Evolutionary conservation across 306 rosid genomes (phyloP), one percentile per base, ranked within the genome.

Genomic region (Prunus mongolica): DNA sequence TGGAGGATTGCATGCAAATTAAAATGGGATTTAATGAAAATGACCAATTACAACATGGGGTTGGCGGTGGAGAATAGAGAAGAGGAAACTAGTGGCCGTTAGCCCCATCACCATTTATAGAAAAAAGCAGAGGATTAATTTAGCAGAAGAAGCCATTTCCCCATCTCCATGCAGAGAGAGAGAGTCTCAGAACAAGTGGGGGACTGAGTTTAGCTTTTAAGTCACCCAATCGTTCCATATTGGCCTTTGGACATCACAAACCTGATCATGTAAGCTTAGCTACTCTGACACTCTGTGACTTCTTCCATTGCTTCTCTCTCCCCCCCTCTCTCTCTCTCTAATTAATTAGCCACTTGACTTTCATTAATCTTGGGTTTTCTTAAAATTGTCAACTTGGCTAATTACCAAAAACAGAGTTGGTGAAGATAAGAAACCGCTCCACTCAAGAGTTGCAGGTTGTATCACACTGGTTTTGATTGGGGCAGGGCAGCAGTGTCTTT

Each of bases 71-170:
- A 81, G 83, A 73, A 28, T 65, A 72, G 66, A 74, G 52, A 67
- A 77, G 65, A 30, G 22, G n/a, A 45, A 30, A 44, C 28, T 27
- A 72, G 71, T 63, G 76, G 66, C 22, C 72, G 55, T 71, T 76
- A 57, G 68, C 76, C 88, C 89, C 92, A 84, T 82, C 79, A 82
- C 88, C 79, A 78, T 81, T 83, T 74, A 75, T 78, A 78, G 45
- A 78, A 60, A 75, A 65, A 71, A 47, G 49, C 80, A 70, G 61
- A 80, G 76, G 80, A 76, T 81, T 25, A 55, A 12, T 46, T 20
- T 11, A 44, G n/a, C 12, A 58, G 57, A 44, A 57, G 74, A 47
- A 75, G 72, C 71, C 76, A 69, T 62, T 58, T 60, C 5, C 65
- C 65, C 3, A 2, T 63, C 73, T 57, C 80, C 69, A 32, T 44